Percentiles rank a stretch among this genome's conserved stretches.
Conservation (phyloP, 2,329 filamentous ascomycete genomes). For the Pseudogymnoascus destructans region DNA sequence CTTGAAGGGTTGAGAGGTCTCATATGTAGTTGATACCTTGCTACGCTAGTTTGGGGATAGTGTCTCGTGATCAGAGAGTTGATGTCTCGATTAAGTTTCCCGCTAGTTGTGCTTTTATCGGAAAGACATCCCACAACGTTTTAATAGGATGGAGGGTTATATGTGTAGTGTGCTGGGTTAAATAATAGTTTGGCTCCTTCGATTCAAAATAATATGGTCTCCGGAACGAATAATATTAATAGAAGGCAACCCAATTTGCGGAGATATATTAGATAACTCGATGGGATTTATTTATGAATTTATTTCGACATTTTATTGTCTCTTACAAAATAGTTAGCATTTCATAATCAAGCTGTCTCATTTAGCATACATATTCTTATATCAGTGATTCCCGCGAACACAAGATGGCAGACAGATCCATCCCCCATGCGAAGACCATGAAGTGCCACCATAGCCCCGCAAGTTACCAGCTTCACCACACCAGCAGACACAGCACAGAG, state of each 20-base stretch:
- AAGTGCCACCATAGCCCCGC: not conserved
- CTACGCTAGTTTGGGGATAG: slow-evolving; percentile 1
- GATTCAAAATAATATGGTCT: too few relatives aligned
- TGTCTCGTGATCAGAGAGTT: not conserved
- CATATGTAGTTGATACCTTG: slow-evolving; percentile 1
- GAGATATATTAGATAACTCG: too few relatives aligned
- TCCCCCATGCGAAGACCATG: not conserved
- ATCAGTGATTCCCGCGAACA: not conserved
- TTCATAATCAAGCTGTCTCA: not conserved
- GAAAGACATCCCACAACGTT: not conserved
- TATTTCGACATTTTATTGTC: not conserved
- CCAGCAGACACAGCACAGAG: not conserved
- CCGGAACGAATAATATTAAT: not conserved
- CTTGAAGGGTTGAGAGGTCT: not conserved
- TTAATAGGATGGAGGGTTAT: not conserved
- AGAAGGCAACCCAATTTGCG: too few relatives aligned
- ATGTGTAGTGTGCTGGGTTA: not conserved
- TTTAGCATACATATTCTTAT: not conserved
- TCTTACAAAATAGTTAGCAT: not conserved
- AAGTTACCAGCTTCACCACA: not conserved
- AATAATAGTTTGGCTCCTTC: too few relatives aligned
- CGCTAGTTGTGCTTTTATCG: not conserved
- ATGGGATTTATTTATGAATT: not conserved
- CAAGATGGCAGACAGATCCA: not conserved
- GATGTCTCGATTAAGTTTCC: slow-evolving; percentile 5